Base-by-base conservation (phyloP, 2,329 filamentous ascomycete genomes). In the Neofusicoccum umdonicola region DNA sequence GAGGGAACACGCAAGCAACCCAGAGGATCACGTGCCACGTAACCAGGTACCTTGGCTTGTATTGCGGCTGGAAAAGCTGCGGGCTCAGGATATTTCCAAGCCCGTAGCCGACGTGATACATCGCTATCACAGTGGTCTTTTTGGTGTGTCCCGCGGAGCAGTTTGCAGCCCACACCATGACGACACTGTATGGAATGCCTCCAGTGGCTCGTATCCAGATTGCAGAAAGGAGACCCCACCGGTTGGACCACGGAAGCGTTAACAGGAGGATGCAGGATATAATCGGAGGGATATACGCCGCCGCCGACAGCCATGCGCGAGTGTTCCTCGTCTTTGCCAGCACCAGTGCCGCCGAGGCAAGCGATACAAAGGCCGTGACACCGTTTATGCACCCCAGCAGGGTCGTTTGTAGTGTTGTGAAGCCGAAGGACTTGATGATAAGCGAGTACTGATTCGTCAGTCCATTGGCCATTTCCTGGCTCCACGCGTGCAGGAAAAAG, bases 391-490 rank as follows among this genome's bases (percentile, higher is more conserved):
- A 72, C 45, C 37, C 72, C 66, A 70, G 69, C 4, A 73, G 69
- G 0, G 76, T 78, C 9, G 76, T 77, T 41, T 77, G 74, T 50
- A 74, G 71, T 45, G 68, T 76, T 12, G 67, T 75, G 65, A 81
- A 82, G 3, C 79, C 80, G 57, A 81, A 81, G 0, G 77, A 79
- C 31, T 80, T 80, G 67, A 81, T 78, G 50, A 81, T 78, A 0
- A 82, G 70, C 3, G 54, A 58, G 27, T 58, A 58, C n/a, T 58
- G 78, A 52, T 79, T 80, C 2, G 78, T 78, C 13, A 75, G 63
- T 6, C 76, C 76, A 48, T 77, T 78, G 15, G 75, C 73, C 62
- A 80, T 74, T 68, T 80, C 78, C 47, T 79, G 73, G 1, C 70
- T 72, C 73, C 72, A 76, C 6, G 74, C 69, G 37, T 76, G 73